Base-by-base conservation (phyloP, 345 rosid species). In the Gossypium sturtianum region DNA sequence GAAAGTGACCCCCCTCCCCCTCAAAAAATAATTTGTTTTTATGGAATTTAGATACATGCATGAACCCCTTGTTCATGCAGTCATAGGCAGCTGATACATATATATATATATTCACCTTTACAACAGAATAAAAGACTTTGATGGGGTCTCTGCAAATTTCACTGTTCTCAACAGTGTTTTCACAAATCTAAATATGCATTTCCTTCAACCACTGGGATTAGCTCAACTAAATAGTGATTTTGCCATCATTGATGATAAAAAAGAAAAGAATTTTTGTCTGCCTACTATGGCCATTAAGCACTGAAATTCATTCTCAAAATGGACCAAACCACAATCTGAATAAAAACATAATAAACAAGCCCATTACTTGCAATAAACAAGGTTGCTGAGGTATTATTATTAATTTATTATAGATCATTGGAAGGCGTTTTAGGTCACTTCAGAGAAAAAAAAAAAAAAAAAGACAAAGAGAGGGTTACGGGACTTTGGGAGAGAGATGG, bases 401-500 rank as follows among this genome's bases (percentile, higher is more conserved):
- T 34, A 34, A 4, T 34, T 34, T 0, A 4, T 34, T 34, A 34
- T 34, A 34, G 7, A 34, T 34, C 16, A 7, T 19, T n/a, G 25
- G 12, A 19, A 25, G 54, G 67, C 12, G 47, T 16, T 73, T 56
- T 41, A 34, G 19, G 49, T 56, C n/a, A 57, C 34, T n/a, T 9
- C 8, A 48, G 25, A 5, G 7, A 7, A 34, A 1, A 11, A 38
- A 53, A 13, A 48, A 68, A 57, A 22, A 2, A 9, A 9, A 12
- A 57, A 57, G 71, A 75, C 74, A 75, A 72, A 76, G 49, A 53
- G 74, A 22, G 66, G 73, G 38, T 68, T 61, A 54, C 17, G 38
- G 63, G 48, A 34, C 27, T 20, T 57, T 1, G 38, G 47, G 27
- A 3, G 62, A 22, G 62, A 27, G 49, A 12, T 22, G 74, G 79